Percentiles rank a stretch among this genome's conserved stretches.
Evolutionary conservation across 1,139 yeast genomes (phyloP).

Genomic region (Eremothecium sinecaudum): DNA sequence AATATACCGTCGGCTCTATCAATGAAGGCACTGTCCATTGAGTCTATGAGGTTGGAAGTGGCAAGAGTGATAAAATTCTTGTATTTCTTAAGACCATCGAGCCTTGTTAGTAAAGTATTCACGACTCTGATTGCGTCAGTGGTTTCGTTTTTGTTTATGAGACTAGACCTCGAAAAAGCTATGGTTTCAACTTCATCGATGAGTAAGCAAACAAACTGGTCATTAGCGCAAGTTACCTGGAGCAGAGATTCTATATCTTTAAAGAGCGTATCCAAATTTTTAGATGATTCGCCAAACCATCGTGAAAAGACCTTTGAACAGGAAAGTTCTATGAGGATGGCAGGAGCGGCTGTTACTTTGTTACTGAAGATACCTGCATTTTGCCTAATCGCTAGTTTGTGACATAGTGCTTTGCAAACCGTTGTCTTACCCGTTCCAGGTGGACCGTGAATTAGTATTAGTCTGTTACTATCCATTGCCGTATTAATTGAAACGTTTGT

Average conservation of each 20-base stretch:
- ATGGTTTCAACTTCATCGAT: conserved; percentile 37
- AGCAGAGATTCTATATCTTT: conserved; percentile 26
- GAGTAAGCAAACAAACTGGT: conserved; percentile 27
- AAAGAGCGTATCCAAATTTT: conserved; percentile 31
- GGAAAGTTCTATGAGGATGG: conserved; percentile 31
- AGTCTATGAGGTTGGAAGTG: conserved; percentile 32
- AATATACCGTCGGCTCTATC: conserved; percentile 34
- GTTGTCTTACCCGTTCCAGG: conserved; percentile 49
- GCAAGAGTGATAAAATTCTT: conserved; percentile 32
- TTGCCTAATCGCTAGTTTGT: conserved; percentile 29
- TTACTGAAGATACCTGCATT: conserved; percentile 11
- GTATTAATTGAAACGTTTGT: conserved; percentile 5
- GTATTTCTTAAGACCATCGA: conserved; percentile 31
- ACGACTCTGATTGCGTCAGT: conserved; percentile 35
- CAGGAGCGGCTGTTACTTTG: conserved; percentile 11
- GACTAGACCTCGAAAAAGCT: conserved; percentile 32
- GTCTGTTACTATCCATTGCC: conserved; percentile 16
- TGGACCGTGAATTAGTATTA: conserved; percentile 37
- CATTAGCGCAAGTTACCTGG: conserved; percentile 11
- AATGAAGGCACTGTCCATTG: conserved; percentile 33
- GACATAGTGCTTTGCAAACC: conserved; percentile 37
- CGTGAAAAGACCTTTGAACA: conserved; percentile 35
- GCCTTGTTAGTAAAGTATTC: conserved; percentile 33
- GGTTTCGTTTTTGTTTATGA: conserved; percentile 32
- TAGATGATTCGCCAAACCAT: conserved; percentile 37